Conservation (phyloP, 2,329 filamentous ascomycete species). For the Dendrostoma leiphaemia region DNA sequence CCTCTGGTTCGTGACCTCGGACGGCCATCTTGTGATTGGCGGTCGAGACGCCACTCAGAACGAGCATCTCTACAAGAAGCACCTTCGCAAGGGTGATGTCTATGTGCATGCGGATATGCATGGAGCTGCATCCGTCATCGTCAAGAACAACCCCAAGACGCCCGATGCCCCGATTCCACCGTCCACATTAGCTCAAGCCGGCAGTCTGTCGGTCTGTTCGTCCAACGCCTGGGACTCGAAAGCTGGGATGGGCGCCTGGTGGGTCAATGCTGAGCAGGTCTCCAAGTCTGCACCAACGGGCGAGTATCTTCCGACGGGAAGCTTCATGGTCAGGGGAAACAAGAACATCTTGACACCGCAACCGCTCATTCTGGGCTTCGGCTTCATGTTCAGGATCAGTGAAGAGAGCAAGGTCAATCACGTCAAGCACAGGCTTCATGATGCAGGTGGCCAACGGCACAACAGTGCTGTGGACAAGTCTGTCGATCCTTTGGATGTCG, state of each 20-base stretch:
- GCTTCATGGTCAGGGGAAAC: conserved; percentile 78
- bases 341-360: conserved; percentile 91
- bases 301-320: conserved; percentile 75
- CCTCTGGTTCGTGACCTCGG: conserved; percentile 89
- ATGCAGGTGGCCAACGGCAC: conserved; percentile 9
- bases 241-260: conserved; percentile 93
- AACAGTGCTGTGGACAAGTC: neutral
- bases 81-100: conserved; percentile 84
- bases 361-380: conserved; percentile 84
- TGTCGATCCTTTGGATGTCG: conserved; percentile 6
- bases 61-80: conserved; percentile 84
- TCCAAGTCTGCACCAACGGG: conserved; percentile 79
- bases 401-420: conserved; percentile 83
- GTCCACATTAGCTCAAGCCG: conserved; percentile 86
- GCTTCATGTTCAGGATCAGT: conserved; percentile 82
- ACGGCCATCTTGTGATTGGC: conserved; percentile 88
- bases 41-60: conserved; percentile 87
- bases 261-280: conserved; percentile 88
- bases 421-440: conserved; percentile 63
- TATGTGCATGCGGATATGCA: conserved; percentile 90
- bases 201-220: conserved; percentile 77
- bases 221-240: conserved; percentile 96
- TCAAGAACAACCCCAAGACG: conserved; percentile 80
- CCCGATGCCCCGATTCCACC: conserved; percentile 87
- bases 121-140: conserved; percentile 79